Conservation (phyloP, 495 filamentous ascomycete genomes). For the Penicillium maclennaniae region DNA sequence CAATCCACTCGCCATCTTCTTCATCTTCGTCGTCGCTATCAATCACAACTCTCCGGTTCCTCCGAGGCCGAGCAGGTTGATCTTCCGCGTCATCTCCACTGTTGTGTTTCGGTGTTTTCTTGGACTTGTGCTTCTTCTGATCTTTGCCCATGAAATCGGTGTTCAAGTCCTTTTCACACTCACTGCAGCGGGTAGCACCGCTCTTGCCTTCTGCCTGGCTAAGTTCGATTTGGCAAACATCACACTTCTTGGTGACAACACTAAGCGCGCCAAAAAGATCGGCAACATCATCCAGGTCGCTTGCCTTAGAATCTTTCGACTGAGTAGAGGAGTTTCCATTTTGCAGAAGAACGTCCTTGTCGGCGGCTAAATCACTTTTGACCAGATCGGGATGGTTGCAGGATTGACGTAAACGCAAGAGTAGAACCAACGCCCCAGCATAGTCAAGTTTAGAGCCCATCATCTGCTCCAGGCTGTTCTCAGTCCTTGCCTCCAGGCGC, state of each 20-base stretch:
- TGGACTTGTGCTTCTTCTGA: conserved; percentile 46
- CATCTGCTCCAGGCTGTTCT: conserved; percentile 82
- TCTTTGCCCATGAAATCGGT: conserved; percentile 34
- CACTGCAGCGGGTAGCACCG: conserved; percentile 64
- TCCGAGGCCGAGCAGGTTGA: conserved; percentile 37
- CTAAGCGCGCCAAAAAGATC: conserved; percentile 80
- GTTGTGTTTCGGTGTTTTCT: conserved; percentile 34
- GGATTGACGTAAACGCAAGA: conserved; percentile 83
- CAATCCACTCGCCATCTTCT: conserved; percentile 72
- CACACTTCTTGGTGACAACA: conserved; percentile 78
- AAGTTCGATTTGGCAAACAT: conserved; percentile 77
- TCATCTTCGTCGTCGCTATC: conserved; percentile 69
- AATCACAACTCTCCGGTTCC: conserved; percentile 51
- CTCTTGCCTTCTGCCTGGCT: conserved; percentile 50
- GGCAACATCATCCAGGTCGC: conserved; percentile 77
- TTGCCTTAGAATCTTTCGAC: conserved; percentile 45
- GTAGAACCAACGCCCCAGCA: conserved; percentile 78
- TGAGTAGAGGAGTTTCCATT: conserved; percentile 46
- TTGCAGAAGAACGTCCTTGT: conserved; percentile 76
- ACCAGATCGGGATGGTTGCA: conserved; percentile 92
- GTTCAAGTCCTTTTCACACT: conserved; percentile 68
- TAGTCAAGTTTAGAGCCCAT: conserved; percentile 74
- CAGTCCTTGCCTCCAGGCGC: conserved; percentile 74
- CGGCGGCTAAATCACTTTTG: conserved; percentile 76
- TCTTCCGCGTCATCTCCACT: conserved; percentile 23